phyloP scores from a whole-genome alignment of 208 protist species.

The Leptomonas seymouri region DNA sequence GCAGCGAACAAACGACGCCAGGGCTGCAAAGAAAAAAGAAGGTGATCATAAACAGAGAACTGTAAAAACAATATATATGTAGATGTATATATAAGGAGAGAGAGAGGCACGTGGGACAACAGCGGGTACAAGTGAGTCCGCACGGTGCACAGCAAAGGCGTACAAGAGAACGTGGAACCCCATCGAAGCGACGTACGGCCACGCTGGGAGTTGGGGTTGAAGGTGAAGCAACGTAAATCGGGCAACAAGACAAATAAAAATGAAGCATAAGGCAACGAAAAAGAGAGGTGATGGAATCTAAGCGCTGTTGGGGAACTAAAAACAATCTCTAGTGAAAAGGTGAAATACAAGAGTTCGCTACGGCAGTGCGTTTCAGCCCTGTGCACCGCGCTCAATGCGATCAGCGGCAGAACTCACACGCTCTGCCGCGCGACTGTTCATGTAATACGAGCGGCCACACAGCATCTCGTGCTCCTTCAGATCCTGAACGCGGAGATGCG shows the following conservation, averaged over 20 bases:
- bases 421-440: constrained; percentile 42
- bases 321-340: not conserved
- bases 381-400: constrained; percentile 30
- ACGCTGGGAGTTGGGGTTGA: not conserved
- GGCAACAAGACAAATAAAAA: too few relatives aligned
- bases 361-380: not conserved
- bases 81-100: too few relatives aligned
- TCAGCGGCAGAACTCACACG: constrained; percentile 35
- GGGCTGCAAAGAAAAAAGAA: too few relatives aligned
- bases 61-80: too few relatives aligned
- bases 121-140: not conserved
- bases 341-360: constrained; percentile 12
- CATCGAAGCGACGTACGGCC: too few relatives aligned
- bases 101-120: too few relatives aligned
- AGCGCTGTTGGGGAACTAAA: not conserved
- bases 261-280: too few relatives aligned
- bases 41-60: too few relatives aligned
- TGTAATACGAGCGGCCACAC: constrained; percentile 54
- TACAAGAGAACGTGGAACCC: constrained; percentile 3
- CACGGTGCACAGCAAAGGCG: not conserved
- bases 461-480: constrained; percentile 72
- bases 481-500: constrained; percentile 66
- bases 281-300: constrained; percentile 1
- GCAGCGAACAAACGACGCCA: too few relatives aligned
- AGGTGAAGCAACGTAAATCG: not conserved